Evolutionary conservation across 495 filamentous ascomycete genomes (phyloP).

Genomic region (Xylaria acuta): DNA sequence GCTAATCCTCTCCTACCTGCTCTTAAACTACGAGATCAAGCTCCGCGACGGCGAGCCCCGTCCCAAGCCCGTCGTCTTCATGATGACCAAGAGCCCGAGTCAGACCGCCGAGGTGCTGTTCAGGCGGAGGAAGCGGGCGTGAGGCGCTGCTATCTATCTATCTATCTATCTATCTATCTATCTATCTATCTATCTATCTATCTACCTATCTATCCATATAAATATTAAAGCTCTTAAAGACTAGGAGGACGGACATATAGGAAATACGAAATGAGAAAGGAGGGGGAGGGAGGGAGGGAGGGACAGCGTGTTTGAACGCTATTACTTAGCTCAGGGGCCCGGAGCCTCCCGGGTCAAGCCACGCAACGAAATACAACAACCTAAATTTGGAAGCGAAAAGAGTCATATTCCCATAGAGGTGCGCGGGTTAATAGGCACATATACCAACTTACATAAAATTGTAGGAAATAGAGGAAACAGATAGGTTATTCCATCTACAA

Average conservation of each 20-base stretch:
- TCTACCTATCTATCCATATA: too few species aligned
- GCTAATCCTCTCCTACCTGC: slow-evolving; percentile 48
- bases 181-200: too few species aligned
- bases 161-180: too few species aligned
- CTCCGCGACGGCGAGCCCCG: slow-evolving; percentile 47
- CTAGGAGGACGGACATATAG: neutral
- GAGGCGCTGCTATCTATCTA: neutral
- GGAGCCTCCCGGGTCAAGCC: slow-evolving; percentile 30
- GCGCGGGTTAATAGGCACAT: neutral
- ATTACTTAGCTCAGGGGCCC: slow-evolving; percentile 28
- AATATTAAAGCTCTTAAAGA: neutral
- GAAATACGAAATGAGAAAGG: neutral
- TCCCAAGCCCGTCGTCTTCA: slow-evolving; percentile 44
- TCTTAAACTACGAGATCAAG: slow-evolving; percentile 56
- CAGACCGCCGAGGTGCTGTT: slow-evolving; percentile 43
- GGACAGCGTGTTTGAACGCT: neutral
- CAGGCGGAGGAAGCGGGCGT: slow-evolving; percentile 29
- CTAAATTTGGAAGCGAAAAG: neutral
- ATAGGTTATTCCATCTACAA: neutral
- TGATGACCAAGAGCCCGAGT: slow-evolving; percentile 45
- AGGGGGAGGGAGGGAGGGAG: too few species aligned
- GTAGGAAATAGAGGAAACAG: neutral
- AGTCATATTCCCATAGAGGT: neutral
- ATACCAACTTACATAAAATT: slow-evolving; percentile 18
- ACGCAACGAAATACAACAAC: neutral